These are phyloP conservation scores for Solanum chmielewskii DNA, from an alignment of 257 asterid genomes.

Conservation along the genomic window DNA sequence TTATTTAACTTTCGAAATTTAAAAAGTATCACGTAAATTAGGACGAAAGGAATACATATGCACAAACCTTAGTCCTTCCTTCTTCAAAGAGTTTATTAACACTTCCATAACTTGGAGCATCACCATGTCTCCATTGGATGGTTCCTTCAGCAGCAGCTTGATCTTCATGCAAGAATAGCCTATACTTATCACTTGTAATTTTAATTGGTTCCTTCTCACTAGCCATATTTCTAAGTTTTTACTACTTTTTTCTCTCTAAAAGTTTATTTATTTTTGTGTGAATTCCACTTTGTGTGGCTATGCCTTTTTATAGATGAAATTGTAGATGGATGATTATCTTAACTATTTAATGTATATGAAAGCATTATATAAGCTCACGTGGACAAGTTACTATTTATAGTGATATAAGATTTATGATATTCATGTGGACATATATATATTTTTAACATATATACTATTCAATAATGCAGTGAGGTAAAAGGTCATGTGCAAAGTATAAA, in stretches of 20 bases:
- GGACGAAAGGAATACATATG: background rate
- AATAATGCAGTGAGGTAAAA: no score
- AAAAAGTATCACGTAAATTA: background rate
- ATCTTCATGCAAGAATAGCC: constrained; percentile 60
- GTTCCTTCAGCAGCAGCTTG: constrained; percentile 6
- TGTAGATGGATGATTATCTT: background rate
- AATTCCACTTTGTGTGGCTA: background rate
- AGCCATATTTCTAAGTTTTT: background rate
- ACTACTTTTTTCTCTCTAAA: background rate
- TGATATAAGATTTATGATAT: no score
- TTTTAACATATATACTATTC: no score
- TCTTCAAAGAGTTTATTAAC: constrained; percentile 65
- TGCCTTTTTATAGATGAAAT: background rate
- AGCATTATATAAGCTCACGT: background rate
- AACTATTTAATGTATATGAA: background rate
- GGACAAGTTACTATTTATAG: no score
- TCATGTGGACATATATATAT: no score
- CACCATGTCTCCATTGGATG: constrained; percentile 82
- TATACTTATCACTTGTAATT: constrained; percentile 36
- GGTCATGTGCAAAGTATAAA: no score
- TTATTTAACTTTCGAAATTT: no score
- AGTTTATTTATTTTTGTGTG: background rate
- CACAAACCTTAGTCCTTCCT: constrained; percentile 59
- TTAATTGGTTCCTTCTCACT: background rate
- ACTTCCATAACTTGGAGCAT: constrained; percentile 53